Evolutionary conservation across 2,329 filamentous ascomycete genomes (phyloP), one percentile per base, ranked within the genome.

Genomic region (Aspergillus sp.): DNA sequence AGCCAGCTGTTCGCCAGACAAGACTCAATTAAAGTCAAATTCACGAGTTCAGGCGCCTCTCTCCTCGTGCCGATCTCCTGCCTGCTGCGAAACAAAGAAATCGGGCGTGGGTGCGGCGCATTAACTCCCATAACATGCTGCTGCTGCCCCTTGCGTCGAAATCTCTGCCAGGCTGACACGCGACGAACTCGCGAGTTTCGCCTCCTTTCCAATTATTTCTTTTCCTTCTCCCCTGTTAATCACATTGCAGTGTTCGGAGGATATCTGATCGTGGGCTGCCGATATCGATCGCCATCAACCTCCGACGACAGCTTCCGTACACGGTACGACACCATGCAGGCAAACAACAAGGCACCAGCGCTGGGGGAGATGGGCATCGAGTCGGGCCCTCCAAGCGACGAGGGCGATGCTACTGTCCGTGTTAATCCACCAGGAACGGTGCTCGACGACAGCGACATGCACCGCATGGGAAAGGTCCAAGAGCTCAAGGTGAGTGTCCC

Each of bases 391-490:
- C 41, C 48, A 3, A 34, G 44, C 9, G 54, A 47, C 20, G 17
- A 40, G 3, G 54, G 15, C 9, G 27, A 30, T 11, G 9, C 8
- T 1, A 11, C 0, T 4, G 24, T 13, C 4, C 12, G 27, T 30
- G 27, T 30, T 30, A 34, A 1, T 47, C 60, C 11, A 20, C 47
- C 7, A 12, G 63, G 62, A 4, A 66, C 56, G 11, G 48, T 58
- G 1, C 61, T 63, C 22, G 68, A 71, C 44, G 61, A 64, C 15
- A 60, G 57, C 57, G 69, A 71, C 34, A 71, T 71, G 69, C 57
- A 57, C 5, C 69, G 69, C 11, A 70, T 71, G 68, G 68, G 69
- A 20, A 71, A 71, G 50, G 53, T 62, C 4, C 69, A 70, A 41
- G 66, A 70, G 44, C 60, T 72, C n/a, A 71, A 66, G 61, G 68